These are phyloP conservation scores for Pythium myriotylum DNA, from an alignment of 352 stramenopile species.

Conservation along the genomic window DNA sequence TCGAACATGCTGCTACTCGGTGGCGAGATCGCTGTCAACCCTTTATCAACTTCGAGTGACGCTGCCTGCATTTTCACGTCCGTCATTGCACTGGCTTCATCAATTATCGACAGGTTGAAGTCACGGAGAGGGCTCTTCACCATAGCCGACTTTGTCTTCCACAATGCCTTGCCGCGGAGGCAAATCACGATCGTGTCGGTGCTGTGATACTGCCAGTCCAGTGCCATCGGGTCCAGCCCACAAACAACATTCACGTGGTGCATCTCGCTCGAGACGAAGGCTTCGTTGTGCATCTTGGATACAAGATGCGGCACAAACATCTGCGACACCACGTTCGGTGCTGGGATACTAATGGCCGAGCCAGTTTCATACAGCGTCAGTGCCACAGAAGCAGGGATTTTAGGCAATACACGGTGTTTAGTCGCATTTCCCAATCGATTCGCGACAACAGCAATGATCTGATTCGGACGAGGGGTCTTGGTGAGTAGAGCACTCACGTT, in stretches of 20 bases:
- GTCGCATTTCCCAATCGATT: background rate
- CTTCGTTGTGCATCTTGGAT: slow-evolving; percentile 2
- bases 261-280: slow-evolving; percentile 9
- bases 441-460: background rate
- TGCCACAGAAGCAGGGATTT: background rate
- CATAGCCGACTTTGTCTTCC: slow-evolving; percentile 27
- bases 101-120: slow-evolving; percentile 28
- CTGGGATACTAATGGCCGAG: background rate
- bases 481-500: slow-evolving; percentile 16
- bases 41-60: slow-evolving; percentile 8
- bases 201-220: slow-evolving; percentile 49
- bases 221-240: background rate
- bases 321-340: background rate
- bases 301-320: slow-evolving; percentile 18
- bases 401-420: background rate
- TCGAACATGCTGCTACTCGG: slow-evolving; percentile 13
- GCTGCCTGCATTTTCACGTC: slow-evolving; percentile 2
- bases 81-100: background rate
- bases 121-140: slow-evolving; percentile 29
- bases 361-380: slow-evolving; percentile 14
- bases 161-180: slow-evolving; percentile 35
- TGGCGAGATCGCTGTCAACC: background rate
- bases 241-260: slow-evolving; percentile 25
- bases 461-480: background rate
- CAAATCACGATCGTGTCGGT: slow-evolving; percentile 46